Conservation (phyloP, 192 early-diverging fungal genomes). For the Coemansia pectinata region DNA sequence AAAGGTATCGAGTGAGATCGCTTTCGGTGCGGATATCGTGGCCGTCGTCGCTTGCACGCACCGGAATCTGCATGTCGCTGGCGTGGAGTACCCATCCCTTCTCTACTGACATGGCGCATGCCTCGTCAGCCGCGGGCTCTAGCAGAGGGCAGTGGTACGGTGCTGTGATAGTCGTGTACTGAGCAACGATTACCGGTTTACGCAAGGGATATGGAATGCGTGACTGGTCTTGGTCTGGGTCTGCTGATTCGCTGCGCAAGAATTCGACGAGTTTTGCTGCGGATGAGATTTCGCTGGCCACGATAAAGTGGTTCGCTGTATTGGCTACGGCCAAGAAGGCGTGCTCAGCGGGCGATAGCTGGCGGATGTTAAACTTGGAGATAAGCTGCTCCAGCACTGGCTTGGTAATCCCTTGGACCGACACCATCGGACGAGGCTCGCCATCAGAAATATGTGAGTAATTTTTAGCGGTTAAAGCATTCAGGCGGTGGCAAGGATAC, state of each 20-base stretch:
- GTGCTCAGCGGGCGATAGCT: neutral
- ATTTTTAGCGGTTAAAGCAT: neutral
- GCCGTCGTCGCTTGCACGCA: constrained; percentile 80
- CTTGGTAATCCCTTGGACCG: constrained; percentile 21
- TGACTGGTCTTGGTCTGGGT: constrained; percentile 56
- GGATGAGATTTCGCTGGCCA: constrained; percentile 12
- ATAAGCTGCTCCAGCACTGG: constrained; percentile 9
- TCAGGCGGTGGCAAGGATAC: constrained; percentile 17
- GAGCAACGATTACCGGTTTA: constrained; percentile 74
- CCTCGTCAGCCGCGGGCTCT: neutral
- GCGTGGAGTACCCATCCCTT: constrained; percentile 34
- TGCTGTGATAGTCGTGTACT: constrained; percentile 83
- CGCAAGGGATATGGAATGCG: constrained; percentile 76
- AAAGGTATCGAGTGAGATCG: constrained; percentile 66
- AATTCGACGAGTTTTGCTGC: constrained; percentile 13
- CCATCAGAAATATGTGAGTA: neutral
- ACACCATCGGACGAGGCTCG: constrained; percentile 13
- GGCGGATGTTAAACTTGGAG: constrained; percentile 14
- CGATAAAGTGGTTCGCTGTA: constrained; percentile 19
- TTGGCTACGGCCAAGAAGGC: constrained; percentile 34
- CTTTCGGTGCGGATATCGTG: constrained; percentile 66
- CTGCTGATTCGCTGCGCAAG: constrained; percentile 13
- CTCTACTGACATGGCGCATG: constrained; percentile 2
- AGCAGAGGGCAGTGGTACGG: constrained; percentile 66
- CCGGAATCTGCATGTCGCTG: constrained; percentile 54